Conservation (phyloP, 2,329 filamentous ascomycete species). For the Orbilia ellipsospora region DNA sequence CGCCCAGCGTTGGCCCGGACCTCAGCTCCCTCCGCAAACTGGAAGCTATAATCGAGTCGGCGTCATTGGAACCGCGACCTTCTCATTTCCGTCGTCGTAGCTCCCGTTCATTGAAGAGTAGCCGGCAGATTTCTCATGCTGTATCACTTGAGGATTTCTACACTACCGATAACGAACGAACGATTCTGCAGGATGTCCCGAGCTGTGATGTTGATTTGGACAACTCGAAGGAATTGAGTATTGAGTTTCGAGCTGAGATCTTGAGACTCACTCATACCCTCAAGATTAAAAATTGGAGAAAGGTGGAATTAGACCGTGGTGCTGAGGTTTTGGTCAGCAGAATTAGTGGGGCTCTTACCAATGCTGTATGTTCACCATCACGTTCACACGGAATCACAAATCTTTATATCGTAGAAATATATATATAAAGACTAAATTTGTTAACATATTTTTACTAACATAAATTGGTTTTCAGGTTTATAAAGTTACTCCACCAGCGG, state of each 20-base stretch:
- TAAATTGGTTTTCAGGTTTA: slow-evolving; percentile 30
- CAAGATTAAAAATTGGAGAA: slow-evolving; percentile 89
- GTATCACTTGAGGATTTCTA: slow-evolving; percentile 47
- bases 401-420: no score
- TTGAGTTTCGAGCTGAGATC: slow-evolving; percentile 88
- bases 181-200: slow-evolving; percentile 39
- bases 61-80: slow-evolving; percentile 33
- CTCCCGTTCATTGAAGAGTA: slow-evolving; percentile 38
- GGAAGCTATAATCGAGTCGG: slow-evolving; percentile 48
- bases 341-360: slow-evolving; percentile 91
- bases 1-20: slow-evolving; percentile 7
- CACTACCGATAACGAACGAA: slow-evolving; percentile 49
- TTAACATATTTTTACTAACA: background rate
- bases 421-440: background rate
- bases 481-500: slow-evolving; percentile 40
- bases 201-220: slow-evolving; percentile 41
- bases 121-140: slow-evolving; percentile 22
- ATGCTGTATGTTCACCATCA: slow-evolving; percentile 74
- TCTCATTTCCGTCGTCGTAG: slow-evolving; percentile 41
- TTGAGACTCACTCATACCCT: slow-evolving; percentile 89
- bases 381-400: background rate
- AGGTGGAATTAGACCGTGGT: slow-evolving; percentile 77
- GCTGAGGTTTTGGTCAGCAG: slow-evolving; percentile 77
- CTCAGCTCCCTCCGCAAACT: slow-evolving; percentile 39
- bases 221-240: slow-evolving; percentile 42